Evolutionary conservation across 179 eudicot species (phyloP), one percentile per base, ranked within the genome.

Genomic region (Corrigiola litoralis): DNA sequence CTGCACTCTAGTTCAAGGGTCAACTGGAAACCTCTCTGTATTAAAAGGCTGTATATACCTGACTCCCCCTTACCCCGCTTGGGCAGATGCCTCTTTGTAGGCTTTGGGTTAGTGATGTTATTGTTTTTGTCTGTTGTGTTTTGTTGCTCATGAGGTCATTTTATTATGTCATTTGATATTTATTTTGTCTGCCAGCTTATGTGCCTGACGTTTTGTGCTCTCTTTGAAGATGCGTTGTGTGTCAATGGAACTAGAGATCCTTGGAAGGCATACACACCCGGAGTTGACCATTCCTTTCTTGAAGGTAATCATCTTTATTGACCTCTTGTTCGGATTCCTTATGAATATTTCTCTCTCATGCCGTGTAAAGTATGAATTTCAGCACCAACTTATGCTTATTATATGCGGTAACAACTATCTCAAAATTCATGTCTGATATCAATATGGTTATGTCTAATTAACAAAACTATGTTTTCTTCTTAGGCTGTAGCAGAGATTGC

Each of bases 401-500:
- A 21, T n/a, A 14, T 61, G 13, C 28, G 7, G 29, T 38, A 25
- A 20, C 31, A 38, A 5, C n/a, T 34, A 48, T 36, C 23, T 67
- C 41, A 21, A 37, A 44, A 41, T 13, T 18, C 9, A 28, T 40
- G 10, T 20, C 66, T 65, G 36, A 28, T 14, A 48, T 40, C 14
- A 36, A 20, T 57, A 29, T 28, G 25, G 14, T n/a, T n/a, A 66
- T 18, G 13, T 59, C 23, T 32, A 21, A 40, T n/a, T 32, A 40
- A 10, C 13, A 45, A 61, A 61, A 63, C 37, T 55, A 41, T 36
- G 31, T 60, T 72, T 44, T 69, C 76, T 32, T 73, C 44, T 61
- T 61, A 92, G 98, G 98, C 98, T 72, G 86, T 90, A 31, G 87
- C 82, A 36, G 92, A 92, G 84, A 87, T 92, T 77, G 82, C 81